A percentile compares a stretch with the other conserved stretches of the same genome.
Conservation (phyloP, 306 rosid genomes). For the Ceratonia siliqua region DNA sequence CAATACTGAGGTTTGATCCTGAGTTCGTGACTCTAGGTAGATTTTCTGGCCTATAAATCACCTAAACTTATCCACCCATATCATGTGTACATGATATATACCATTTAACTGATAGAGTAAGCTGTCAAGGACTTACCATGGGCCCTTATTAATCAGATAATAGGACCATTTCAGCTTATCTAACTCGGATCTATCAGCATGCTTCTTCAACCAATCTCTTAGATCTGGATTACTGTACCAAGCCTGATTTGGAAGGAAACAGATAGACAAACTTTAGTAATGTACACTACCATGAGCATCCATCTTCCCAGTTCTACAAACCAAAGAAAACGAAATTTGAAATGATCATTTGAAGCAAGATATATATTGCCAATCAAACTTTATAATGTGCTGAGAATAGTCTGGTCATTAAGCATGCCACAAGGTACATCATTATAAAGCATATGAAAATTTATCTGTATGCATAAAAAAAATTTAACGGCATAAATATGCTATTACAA, state of each 20-base stretch:
- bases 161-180: conserved; percentile 89
- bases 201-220: conserved; percentile 85
- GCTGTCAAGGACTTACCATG: conserved; percentile 66
- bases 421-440: conserved; percentile 25
- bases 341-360: conserved; percentile 12
- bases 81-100: background rate
- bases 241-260: conserved; percentile 48
- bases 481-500: conserved; percentile 12
- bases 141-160: conserved; percentile 78
- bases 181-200: conserved; percentile 66
- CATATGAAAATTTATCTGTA: conserved; percentile 22
- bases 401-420: conserved; percentile 19
- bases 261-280: conserved; percentile 34
- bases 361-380: conserved; percentile 29
- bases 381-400: conserved; percentile 9
- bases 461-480: conserved; percentile 9
- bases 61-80: background rate
- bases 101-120: background rate
- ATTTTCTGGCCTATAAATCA: conserved; percentile 14
- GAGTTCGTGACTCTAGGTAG: background rate
- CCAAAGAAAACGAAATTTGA: background rate
- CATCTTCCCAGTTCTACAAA: conserved; percentile 20
- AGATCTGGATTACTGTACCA: conserved; percentile 84
- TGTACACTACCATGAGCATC: conserved; percentile 12
- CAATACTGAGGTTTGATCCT: background rate